A percentile compares a stretch with the other conserved stretches of the same genome.
phyloP scores from a whole-genome alignment of 208 protist genomes.

The Endotrypanum monterogeii region DNA sequence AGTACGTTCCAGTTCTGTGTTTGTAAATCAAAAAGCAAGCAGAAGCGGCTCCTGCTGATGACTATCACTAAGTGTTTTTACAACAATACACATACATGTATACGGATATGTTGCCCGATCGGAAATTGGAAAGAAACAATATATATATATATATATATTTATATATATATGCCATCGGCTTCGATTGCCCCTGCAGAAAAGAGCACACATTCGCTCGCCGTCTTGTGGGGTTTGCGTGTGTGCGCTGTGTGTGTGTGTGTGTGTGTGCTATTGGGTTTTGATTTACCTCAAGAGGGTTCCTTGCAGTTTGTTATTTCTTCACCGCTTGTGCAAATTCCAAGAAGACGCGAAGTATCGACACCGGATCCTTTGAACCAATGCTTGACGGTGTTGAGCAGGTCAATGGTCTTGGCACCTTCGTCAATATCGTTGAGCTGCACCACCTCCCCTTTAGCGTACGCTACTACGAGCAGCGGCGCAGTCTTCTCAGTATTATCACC shows the following conservation, averaged over 20 bases:
- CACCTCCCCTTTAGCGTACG: slow-evolving; percentile 58
- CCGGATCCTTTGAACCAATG: slow-evolving; percentile 48
- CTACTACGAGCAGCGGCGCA: slow-evolving; percentile 60
- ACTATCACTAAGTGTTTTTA: too few species aligned
- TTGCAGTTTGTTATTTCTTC: slow-evolving; percentile 55
- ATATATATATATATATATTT: too few species aligned
- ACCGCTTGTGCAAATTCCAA: slow-evolving; percentile 73
- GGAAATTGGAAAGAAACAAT: too few species aligned
- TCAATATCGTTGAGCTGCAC: slow-evolving; percentile 47
- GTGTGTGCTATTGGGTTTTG: background rate
- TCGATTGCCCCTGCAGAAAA: background rate
- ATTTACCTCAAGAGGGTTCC: background rate
- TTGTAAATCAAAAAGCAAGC: too few species aligned
- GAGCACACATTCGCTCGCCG: background rate
- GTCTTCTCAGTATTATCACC: slow-evolving; percentile 32
- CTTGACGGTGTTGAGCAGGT: slow-evolving; percentile 55
- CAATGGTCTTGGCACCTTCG: slow-evolving; percentile 23
- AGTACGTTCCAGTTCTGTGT: too few species aligned
- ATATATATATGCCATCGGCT: too few species aligned
- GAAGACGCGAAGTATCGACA: slow-evolving; percentile 16
- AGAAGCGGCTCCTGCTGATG: too few species aligned
- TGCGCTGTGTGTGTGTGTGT: background rate
- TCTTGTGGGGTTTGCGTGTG: background rate
- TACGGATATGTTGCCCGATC: too few species aligned
- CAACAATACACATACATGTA: too few species aligned